phyloP scores from a whole-genome alignment of 2,329 filamentous ascomycete species.

The Claviceps cyperi region DNA sequence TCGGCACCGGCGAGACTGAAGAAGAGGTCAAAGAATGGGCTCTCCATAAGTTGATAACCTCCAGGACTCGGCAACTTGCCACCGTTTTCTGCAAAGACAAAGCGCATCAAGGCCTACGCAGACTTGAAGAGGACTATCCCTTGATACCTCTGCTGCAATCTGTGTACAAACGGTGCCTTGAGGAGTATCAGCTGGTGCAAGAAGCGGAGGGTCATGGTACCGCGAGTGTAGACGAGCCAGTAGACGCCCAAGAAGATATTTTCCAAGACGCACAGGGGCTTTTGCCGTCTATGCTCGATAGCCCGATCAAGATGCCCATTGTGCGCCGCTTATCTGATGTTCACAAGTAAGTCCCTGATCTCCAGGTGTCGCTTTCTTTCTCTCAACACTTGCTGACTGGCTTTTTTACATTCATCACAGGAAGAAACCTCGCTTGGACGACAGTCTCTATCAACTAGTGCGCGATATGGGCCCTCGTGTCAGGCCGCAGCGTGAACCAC shows the following conservation, averaged over 20 bases:
- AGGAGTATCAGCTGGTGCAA: conserved; percentile 7
- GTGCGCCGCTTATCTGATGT: neutral
- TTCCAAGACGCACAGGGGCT: neutral
- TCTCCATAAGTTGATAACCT: neutral
- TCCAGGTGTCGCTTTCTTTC: neutral
- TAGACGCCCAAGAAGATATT: neutral
- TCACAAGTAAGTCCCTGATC: conserved; percentile 1
- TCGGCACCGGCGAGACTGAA: conserved; percentile 7
- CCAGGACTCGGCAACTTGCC: neutral
- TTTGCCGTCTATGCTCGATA: neutral
- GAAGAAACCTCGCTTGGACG: too few species aligned
- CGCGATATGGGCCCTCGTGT: too few species aligned
- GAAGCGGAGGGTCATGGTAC: neutral
- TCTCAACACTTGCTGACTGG: neutral
- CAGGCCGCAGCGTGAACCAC: neutral
- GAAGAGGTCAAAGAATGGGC: neutral
- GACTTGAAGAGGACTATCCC: conserved; percentile 9
- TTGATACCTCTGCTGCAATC: conserved; percentile 8
- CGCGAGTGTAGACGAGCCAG: neutral
- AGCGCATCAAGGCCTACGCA: conserved; percentile 3
- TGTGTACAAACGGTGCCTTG: conserved; percentile 10
- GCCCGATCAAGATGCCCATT: neutral
- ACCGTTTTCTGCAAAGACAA: neutral
- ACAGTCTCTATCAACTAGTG: too few species aligned
- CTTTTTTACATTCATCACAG: neutral